Evolutionary conservation across 768 basidiomycete genomes (phyloP).

Genomic region (Trametes meyenii): DNA sequence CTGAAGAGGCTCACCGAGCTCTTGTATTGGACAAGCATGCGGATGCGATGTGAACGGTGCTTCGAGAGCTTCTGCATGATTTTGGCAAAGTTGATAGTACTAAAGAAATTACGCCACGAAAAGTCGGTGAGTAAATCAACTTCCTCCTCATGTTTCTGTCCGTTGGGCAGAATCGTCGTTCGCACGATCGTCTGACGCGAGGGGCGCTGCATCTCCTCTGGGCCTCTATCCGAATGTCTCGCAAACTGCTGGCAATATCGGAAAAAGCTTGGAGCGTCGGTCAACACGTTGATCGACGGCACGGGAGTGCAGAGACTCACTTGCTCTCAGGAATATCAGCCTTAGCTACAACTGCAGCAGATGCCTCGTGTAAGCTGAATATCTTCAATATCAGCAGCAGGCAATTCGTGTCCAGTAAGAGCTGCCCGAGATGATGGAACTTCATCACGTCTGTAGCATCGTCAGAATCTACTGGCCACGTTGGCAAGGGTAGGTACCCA

Average conservation of each 20-base stretch:
- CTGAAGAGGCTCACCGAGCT: conserved; percentile 71
- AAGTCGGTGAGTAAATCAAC: conserved; percentile 92
- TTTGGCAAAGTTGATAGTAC: conserved; percentile 95
- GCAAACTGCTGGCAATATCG: conserved; percentile 88
- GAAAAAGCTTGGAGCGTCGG: conserved; percentile 75
- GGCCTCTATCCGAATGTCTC: conserved; percentile 57
- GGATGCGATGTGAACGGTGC: conserved; percentile 89
- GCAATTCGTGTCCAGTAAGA: conserved; percentile 94
- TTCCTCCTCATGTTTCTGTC: conserved; percentile 80
- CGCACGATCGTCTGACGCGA: conserved; percentile 62
- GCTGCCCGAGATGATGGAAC: conserved; percentile 96
- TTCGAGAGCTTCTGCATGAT: conserved; percentile 98
- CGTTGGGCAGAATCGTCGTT: conserved; percentile 65
- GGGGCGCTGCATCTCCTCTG: conserved; percentile 60
- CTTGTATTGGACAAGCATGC: conserved; percentile 97
- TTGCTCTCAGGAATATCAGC: conserved; percentile 88
- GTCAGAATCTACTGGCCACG: neutral
- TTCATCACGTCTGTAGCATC: conserved; percentile 87
- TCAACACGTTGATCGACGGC: neutral
- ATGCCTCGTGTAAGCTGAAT: conserved; percentile 95
- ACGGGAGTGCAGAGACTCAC: conserved; percentile 42
- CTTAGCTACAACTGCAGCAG: conserved; percentile 80
- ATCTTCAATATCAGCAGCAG: conserved; percentile 92
- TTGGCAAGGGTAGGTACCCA: conserved; percentile 44
- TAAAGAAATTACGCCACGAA: conserved; percentile 98